Percentiles rank a stretch among this genome's conserved stretches.
These are phyloP conservation scores for Boletus pseudopeckii DNA, from an alignment of 768 basidiomycete species.

Conservation along the genomic window DNA sequence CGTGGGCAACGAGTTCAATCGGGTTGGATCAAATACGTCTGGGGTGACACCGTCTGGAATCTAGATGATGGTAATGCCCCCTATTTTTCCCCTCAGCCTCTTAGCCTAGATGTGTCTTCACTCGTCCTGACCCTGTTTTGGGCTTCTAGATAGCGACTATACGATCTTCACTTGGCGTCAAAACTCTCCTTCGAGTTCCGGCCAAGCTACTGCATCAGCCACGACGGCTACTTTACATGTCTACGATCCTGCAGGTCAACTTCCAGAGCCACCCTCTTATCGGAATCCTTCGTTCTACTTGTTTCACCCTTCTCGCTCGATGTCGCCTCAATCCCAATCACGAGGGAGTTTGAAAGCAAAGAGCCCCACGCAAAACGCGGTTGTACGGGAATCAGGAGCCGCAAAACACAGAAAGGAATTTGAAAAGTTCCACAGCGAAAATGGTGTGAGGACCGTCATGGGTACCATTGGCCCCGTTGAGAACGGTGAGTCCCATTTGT, in stretches of 20 bases:
- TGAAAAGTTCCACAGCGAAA: conserved; percentile 82
- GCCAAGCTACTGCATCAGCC: conserved; percentile 10
- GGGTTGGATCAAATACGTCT: conserved; percentile 87
- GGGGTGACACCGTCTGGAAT: conserved; percentile 75
- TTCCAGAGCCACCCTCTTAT: conserved; percentile 63
- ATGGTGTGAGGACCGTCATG: conserved; percentile 89
- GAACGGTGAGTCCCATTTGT: conserved; percentile 52
- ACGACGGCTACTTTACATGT: conserved; percentile 50
- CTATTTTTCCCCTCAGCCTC: neutral
- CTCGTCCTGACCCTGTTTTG: neutral
- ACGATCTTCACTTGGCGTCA: conserved; percentile 80
- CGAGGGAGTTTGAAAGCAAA: conserved; percentile 41
- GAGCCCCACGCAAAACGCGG: conserved; percentile 30
- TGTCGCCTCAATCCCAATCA: conserved; percentile 32
- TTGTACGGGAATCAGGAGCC: conserved; percentile 39
- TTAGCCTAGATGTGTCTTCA: neutral
- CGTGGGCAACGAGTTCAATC: conserved; percentile 60
- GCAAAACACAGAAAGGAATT: conserved; percentile 74
- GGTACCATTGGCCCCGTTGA: conserved; percentile 90
- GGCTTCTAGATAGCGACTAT: conserved; percentile 71
- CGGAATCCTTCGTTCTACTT: conserved; percentile 69
- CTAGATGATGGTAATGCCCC: conserved; percentile 77
- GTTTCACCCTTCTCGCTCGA: conserved; percentile 36
- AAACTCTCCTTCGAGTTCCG: conserved; percentile 34
- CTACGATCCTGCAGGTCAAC: conserved; percentile 53